Evolutionary conservation across 305 asterid genomes (phyloP).

Genomic region (Salvia sclarea): DNA sequence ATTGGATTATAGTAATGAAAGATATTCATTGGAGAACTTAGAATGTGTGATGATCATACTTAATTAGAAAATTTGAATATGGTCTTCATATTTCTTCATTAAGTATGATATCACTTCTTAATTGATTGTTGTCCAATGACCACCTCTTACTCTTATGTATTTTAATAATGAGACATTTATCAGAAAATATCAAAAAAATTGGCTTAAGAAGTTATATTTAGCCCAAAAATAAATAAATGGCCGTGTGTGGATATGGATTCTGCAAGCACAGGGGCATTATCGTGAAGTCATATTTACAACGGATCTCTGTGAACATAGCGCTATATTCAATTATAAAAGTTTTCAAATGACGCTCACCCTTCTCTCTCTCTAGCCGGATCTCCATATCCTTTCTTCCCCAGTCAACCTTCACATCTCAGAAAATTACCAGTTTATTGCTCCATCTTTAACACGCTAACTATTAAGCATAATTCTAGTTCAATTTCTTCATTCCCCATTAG

Average conservation of each 20-base stretch:
- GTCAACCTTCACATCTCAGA: constrained; percentile 25
- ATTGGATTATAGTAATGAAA: too few species aligned
- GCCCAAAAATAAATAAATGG: not conserved
- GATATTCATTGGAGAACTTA: too few species aligned
- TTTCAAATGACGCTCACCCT: constrained; percentile 25
- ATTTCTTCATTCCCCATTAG: not conserved
- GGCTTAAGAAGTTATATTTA: not conserved
- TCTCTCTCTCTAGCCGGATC: constrained; percentile 34
- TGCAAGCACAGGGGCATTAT: constrained; percentile 30
- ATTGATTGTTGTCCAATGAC: too few species aligned
- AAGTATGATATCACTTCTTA: too few species aligned
- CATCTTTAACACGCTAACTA: too few species aligned
- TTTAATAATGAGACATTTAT: not conserved
- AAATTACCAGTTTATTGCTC: constrained; percentile 16
- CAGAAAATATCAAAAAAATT: not conserved
- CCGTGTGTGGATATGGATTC: not conserved
- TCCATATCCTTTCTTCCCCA: constrained; percentile 36
- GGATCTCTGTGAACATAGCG: constrained; percentile 37
- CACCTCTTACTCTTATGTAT: too few species aligned
- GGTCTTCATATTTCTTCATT: too few species aligned
- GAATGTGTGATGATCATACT: too few species aligned
- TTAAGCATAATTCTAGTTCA: constrained; percentile 1
- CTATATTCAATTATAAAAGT: constrained; percentile 37
- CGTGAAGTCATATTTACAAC: constrained; percentile 39
- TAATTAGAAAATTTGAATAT: too few species aligned